Evolutionary conservation across 352 stramenopile genomes (phyloP), one percentile per base, ranked within the genome.

Genomic region (Plasmopara viticola): DNA sequence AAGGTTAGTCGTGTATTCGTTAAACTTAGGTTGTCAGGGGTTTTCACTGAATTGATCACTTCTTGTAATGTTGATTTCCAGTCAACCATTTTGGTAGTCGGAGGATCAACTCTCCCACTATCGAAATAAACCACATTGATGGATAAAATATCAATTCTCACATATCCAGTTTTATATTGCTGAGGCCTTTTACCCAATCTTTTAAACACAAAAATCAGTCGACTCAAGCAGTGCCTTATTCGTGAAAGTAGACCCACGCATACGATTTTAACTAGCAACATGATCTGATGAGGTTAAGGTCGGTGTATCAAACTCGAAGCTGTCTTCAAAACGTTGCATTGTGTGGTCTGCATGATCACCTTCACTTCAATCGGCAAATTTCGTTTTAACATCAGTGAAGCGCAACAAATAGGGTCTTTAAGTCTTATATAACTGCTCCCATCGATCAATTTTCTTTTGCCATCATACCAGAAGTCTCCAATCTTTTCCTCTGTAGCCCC

Each of bases 161-260:
- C 29, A 35, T 62, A 62, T 43, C 55, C 41, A 52, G 31, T 41
- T 44, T 25, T 47, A 58, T 58, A 48, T 25, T 54, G 45, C 30
- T 41, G 48, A 43, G 43, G 49, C 37, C 48, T 35, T 58, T 54
- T 58, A 46, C 10, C 31, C n/a, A 33, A 48, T 10, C 44, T 46
- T 9, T 53, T 58, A 29, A 63, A 44, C 8, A 58, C 39, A 39
- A 44, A 48, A 47, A 51, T 41, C 47, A 44, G 15, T 31, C 9
- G 54, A 60, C 31, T 35, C 31, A 35, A 35, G 31, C 31, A 35
- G 7, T 35, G 30, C 30, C 30, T 34, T 34, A 34, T 34, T 34
- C 30, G 6, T 35, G 31, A 35, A 25, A 35, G 5, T 35, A 35
- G 31, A 35, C 6, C 31, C 6, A 35, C 2, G 31, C 31, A 35